These are phyloP conservation scores for Kluyveromyces marxianus DNA, from an alignment of 1,139 yeast genomes.

Conservation along the genomic window DNA sequence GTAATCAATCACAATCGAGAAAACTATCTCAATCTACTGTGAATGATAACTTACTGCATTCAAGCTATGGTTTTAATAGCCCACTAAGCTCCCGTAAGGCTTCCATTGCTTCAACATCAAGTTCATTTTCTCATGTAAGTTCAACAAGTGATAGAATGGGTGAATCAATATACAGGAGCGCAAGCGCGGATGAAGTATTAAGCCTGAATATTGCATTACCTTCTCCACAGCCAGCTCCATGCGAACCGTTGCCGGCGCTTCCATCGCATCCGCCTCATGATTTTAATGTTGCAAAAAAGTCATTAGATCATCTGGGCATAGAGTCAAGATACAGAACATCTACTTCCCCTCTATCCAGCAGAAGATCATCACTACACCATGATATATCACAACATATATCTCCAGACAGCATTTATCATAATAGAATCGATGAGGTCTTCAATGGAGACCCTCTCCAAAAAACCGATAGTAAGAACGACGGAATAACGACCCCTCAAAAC, in stretches of 20 bases:
- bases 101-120: slow-evolving; percentile 29
- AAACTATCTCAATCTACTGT: slow-evolving; percentile 22
- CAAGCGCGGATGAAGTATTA: slow-evolving; percentile 7
- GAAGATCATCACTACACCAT: slow-evolving; percentile 19
- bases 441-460: neutral
- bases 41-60: slow-evolving; percentile 1
- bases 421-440: slow-evolving; percentile 3
- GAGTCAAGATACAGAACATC: slow-evolving; percentile 1
- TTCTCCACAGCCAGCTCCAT: slow-evolving; percentile 48
- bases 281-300: slow-evolving; percentile 1
- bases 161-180: slow-evolving; percentile 13
- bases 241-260: slow-evolving; percentile 40
- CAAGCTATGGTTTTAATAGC: slow-evolving; percentile 6
- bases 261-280: slow-evolving; percentile 23
- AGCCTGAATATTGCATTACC: slow-evolving; percentile 37
- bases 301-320: slow-evolving; percentile 4
- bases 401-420: slow-evolving; percentile 1
- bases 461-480: neutral
- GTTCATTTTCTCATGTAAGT: slow-evolving; percentile 29
- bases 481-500: neutral
- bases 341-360: slow-evolving; percentile 20
- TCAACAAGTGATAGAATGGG: slow-evolving; percentile 28
- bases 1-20: neutral
- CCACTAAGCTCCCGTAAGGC: slow-evolving; percentile 28
- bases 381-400: slow-evolving; percentile 4